Evolutionary conservation across 2,329 filamentous ascomycete genomes (phyloP).

Genomic region (Fusarium multiceps): DNA sequence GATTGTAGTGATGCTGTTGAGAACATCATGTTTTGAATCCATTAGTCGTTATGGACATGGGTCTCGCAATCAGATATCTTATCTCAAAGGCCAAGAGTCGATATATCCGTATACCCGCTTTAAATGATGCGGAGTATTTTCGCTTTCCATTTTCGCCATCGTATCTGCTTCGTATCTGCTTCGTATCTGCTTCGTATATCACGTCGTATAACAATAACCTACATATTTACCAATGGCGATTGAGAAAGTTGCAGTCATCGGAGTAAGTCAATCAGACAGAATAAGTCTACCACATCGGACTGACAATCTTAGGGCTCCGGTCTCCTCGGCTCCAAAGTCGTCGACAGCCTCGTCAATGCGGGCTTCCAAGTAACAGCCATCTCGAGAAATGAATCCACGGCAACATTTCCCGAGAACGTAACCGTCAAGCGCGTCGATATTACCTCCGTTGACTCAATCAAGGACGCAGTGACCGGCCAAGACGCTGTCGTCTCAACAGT

Average conservation of each 20-base stretch:
- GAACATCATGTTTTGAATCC: not conserved
- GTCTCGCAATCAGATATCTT: not conserved
- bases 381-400: constrained; percentile 6
- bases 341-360: not conserved
- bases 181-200: no score
- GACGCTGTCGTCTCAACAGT: constrained; percentile 4
- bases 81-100: not conserved
- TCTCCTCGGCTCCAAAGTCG: constrained; percentile 7
- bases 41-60: not conserved
- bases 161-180: no score
- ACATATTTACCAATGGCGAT: not conserved
- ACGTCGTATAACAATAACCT: not conserved
- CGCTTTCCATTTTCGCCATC: not conserved
- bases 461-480: not conserved
- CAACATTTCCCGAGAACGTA: not conserved
- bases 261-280: not conserved
- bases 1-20: fast-evolving
- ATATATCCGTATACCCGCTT: not conserved
- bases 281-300: no score
- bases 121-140: not conserved
- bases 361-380: not conserved
- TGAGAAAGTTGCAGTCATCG: constrained; percentile 6
- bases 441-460: not conserved
- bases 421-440: not conserved
- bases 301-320: not conserved